Evolutionary conservation across 176 grass and related monocot genomes (phyloP), one percentile per base, ranked within the genome.

Genomic region (Cenchrus purpureus): DNA sequence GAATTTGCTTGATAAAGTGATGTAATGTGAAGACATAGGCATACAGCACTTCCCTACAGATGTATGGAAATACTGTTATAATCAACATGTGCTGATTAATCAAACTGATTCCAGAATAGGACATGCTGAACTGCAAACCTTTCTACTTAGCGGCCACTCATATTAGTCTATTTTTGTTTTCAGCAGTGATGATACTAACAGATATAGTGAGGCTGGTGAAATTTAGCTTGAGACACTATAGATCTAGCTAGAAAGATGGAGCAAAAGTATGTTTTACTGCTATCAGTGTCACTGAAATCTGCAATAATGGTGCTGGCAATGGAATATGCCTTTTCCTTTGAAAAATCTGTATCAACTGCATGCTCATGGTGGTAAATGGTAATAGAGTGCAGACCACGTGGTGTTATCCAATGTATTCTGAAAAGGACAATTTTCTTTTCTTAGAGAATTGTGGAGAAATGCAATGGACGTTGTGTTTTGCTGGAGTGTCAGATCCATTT

Each of bases 181-280:
- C n/a, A 51, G 10, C 10, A 44, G 68, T n/a, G 15, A 60, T 61
- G 16, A 10, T 42, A 66, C 28, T 50, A 66, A 29, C 51, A 34
- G 3, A 60, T 54, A 48, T 9, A 54, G 3, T 20, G 61, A 68
- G 52, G 67, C 52, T 12, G 53, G 11, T 17, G 16, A 78, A 88
- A 42, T 46, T 67, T 72, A 62, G 20, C 73, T 52, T 46, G 9
- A 14, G 8, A 4, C n/a, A 4, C 12, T 74, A 16, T 40, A 20
- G 61, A 68, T 75, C 8, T 71, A 71, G 53, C 67, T 61, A 73
- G 20, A 69, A 68, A n/a, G 12, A 82, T 53, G 20, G 28, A 68
- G 42, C 50, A 44, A 42, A 31, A n/a, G 10, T 49, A 5, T 57
- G 34, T 40, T 17, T n/a, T 6, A 16, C 61, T 48, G 20, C n/a